Evolutionary conservation across 352 stramenopile genomes (phyloP).

Genomic region (Phytophthora litchii): DNA sequence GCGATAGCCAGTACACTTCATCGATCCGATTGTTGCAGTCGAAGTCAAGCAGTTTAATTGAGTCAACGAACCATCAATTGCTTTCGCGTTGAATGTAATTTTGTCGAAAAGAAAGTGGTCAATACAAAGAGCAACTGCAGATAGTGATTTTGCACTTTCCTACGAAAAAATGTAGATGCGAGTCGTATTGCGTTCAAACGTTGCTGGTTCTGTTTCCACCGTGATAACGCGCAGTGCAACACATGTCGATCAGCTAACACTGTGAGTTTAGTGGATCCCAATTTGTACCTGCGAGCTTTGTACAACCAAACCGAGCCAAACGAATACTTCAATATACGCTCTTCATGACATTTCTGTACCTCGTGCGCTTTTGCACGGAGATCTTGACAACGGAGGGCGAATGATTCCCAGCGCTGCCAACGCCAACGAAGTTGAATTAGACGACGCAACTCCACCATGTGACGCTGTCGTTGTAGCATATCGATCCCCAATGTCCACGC

Average conservation of each 20-base stretch:
- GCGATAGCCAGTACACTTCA: constrained; percentile 23
- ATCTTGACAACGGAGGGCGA: not conserved
- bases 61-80: no score
- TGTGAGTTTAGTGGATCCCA: constrained; percentile 12
- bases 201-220: constrained; percentile 20
- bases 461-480: constrained; percentile 15
- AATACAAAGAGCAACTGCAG: constrained; percentile 3
- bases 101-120: no score
- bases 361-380: constrained; percentile 5
- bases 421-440: constrained; percentile 28
- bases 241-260: constrained; percentile 7
- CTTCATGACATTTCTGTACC: constrained; percentile 1
- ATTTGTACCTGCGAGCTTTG: constrained; percentile 28
- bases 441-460: constrained; percentile 14
- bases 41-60: no score
- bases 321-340: constrained; percentile 5
- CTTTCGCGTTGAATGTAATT: no score
- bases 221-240: constrained; percentile 3
- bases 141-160: constrained; percentile 8
- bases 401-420: constrained; percentile 24
- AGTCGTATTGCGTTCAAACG: constrained; percentile 2
- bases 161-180: constrained; percentile 10
- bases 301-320: constrained; percentile 23
- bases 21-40: constrained; percentile 1
- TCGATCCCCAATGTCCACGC: constrained; percentile 24